Percentiles rank a stretch among this genome's conserved stretches.
phyloP scores from a whole-genome alignment of 129 eudicot genomes.

The Pittosporum tobira region DNA sequence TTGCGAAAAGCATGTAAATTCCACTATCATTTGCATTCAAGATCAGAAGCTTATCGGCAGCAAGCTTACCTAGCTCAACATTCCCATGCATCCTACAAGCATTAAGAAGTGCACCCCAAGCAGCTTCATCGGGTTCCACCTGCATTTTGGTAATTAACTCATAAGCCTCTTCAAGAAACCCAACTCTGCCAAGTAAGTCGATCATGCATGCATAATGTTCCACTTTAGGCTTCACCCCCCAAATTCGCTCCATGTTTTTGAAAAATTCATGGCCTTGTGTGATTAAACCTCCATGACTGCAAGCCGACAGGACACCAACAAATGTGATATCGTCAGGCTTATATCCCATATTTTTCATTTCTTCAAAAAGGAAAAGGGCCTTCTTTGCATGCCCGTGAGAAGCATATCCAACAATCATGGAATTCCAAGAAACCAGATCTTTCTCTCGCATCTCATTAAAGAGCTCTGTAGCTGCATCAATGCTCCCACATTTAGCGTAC shows the following conservation, averaged over 20 bases:
- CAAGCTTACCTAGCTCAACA: constrained; percentile 39
- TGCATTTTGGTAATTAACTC: constrained; percentile 30
- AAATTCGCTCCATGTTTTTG: constrained; percentile 18
- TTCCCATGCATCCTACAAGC: constrained; percentile 39
- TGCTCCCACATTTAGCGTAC: constrained; percentile 46
- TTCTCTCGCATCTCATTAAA: constrained; percentile 28
- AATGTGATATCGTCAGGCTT: constrained; percentile 45
- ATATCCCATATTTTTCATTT: constrained; percentile 17
- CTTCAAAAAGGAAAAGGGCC: constrained; percentile 34
- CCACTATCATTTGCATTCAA: constrained; percentile 44
- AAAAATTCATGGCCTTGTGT: constrained; percentile 26
- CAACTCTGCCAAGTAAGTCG: constrained; percentile 40
- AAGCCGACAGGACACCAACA: constrained; percentile 41
- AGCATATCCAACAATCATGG: constrained; percentile 41
- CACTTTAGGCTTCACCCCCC: constrained; percentile 22
- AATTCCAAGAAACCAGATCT: constrained; percentile 43
- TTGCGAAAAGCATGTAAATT: constrained; percentile 30
- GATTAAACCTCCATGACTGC: constrained; percentile 42
- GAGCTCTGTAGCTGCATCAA: constrained; percentile 29
- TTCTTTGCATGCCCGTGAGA: constrained; percentile 32
- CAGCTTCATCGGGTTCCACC: constrained; percentile 41
- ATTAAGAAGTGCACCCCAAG: constrained; percentile 44
- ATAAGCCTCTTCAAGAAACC: constrained; percentile 35
- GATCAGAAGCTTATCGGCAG: constrained; percentile 30
- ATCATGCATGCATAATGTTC: constrained; percentile 49